Conservation (phyloP, 1,284 basidiomycete genomes). For the Cutaneotrichosporon daszewskae region DNA sequence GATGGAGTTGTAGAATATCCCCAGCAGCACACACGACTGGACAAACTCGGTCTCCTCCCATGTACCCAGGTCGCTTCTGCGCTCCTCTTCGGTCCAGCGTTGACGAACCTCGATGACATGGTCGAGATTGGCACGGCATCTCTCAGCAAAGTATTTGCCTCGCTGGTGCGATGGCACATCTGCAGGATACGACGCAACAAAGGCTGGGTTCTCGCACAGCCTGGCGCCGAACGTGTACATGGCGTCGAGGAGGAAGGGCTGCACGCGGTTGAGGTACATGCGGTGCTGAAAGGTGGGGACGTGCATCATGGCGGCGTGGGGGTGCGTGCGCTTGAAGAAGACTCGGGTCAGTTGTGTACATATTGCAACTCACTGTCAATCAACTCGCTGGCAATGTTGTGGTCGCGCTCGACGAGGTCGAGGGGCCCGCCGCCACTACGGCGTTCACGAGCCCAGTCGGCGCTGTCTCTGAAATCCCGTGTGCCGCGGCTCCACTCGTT, state of each 20-base stretch:
- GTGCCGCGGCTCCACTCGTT: conserved; percentile 9
- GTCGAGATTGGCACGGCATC: conserved; percentile 34
- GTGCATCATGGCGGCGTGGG: conserved; percentile 48
- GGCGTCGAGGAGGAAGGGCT: conserved; percentile 46
- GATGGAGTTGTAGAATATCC: conserved; percentile 45
- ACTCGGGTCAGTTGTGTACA: conserved; percentile 25
- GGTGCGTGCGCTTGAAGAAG: conserved; percentile 47
- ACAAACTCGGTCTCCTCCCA: conserved; percentile 49
- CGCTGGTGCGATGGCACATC: conserved; percentile 32
- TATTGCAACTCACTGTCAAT: conserved; percentile 39
- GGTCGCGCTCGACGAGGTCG: conserved; percentile 37
- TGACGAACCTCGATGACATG: conserved; percentile 29
- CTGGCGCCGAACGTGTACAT: conserved; percentile 48
- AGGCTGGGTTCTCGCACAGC: conserved; percentile 36
- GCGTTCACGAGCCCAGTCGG: no score
- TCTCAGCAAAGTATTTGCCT: conserved; percentile 40
- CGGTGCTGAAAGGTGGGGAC: conserved; percentile 48
- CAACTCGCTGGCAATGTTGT: conserved; percentile 34
- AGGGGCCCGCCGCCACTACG: no score
- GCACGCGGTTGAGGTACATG: conserved; percentile 43
- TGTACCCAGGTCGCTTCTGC: conserved; percentile 26
- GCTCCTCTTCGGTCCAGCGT: conserved; percentile 29
- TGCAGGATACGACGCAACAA: conserved; percentile 28
- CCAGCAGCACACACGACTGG: conserved; percentile 44
- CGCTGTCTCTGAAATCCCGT: no score